Evolutionary conservation across 1,139 yeast species (phyloP).

Genomic region (Lodderomyces elongisporus): DNA sequence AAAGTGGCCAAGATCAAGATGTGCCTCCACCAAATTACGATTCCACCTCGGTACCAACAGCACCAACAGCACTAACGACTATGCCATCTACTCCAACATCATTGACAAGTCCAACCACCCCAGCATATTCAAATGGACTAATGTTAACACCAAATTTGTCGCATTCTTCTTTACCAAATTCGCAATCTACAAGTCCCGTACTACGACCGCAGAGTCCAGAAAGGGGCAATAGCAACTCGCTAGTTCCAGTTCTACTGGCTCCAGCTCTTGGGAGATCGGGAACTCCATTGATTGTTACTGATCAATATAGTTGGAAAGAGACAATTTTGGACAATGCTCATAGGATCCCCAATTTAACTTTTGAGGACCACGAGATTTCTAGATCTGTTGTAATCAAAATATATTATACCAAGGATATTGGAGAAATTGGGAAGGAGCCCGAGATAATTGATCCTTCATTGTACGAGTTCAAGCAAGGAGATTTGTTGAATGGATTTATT

Average conservation of each 20-base stretch:
- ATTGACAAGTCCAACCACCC: neutral
- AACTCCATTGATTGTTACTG: constrained; percentile 17
- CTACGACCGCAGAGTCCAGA: neutral
- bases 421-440: constrained; percentile 25
- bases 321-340: constrained; percentile 38
- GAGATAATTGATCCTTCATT: constrained; percentile 30
- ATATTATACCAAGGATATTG: constrained; percentile 33
- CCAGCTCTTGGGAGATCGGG: neutral
- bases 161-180: no score
- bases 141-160: neutral
- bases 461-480: constrained; percentile 39
- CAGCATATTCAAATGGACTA: neutral
- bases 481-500: constrained; percentile 35
- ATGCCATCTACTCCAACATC: neutral
- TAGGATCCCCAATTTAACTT: constrained; percentile 29
- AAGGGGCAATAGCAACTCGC: neutral
- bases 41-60: neutral
- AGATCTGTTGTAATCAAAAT: constrained; percentile 25
- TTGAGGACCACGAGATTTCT: constrained; percentile 24
- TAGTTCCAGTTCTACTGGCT: neutral
- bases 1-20: constrained; percentile 3
- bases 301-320: constrained; percentile 33
- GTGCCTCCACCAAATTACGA: constrained; percentile 10
- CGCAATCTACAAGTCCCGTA: neutral
- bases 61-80: no score